These are phyloP conservation scores for Colletotrichum graminicola DNA, from an alignment of 2,329 filamentous ascomycete species.

Conservation along the genomic window DNA sequence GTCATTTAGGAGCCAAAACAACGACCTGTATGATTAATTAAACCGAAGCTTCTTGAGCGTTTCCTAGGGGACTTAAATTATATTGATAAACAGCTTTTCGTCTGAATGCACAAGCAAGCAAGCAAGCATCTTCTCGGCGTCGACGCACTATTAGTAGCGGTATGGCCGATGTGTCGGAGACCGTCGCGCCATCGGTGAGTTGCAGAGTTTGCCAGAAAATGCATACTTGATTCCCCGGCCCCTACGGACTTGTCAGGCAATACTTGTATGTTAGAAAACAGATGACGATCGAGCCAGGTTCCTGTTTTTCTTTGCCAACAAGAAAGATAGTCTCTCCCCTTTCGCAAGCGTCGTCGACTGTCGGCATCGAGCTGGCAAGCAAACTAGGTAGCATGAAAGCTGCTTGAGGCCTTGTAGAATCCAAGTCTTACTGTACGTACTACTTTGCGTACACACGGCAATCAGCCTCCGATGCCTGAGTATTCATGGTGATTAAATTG, in stretches of 20 bases:
- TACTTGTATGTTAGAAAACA: not conserved
- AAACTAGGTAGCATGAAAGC: not conserved
- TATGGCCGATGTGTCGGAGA: not conserved
- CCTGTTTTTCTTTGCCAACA: too few relatives aligned
- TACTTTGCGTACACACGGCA: not conserved
- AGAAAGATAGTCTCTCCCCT: not conserved
- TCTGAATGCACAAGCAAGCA: not conserved
- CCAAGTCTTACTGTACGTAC: too few relatives aligned
- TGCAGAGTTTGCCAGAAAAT: not conserved
- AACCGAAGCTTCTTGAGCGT: not conserved
- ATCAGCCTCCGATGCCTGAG: not conserved
- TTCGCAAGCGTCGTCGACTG: not conserved
- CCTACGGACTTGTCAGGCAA: not conserved
- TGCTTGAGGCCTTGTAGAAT: not conserved
- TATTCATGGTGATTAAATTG: not conserved
- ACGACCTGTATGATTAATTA: not conserved
- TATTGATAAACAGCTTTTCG: not conserved
- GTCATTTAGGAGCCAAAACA: slow-evolving; percentile 1
- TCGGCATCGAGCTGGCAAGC: not conserved
- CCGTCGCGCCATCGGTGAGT: not conserved
- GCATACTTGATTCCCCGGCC: not conserved
- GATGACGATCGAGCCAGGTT: not conserved
- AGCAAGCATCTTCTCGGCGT: not conserved
- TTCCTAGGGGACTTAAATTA: not conserved
- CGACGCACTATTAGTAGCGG: not conserved